Evolutionary conservation across 768 basidiomycete genomes (phyloP).

Genomic region (Floccularia luteovirens): DNA sequence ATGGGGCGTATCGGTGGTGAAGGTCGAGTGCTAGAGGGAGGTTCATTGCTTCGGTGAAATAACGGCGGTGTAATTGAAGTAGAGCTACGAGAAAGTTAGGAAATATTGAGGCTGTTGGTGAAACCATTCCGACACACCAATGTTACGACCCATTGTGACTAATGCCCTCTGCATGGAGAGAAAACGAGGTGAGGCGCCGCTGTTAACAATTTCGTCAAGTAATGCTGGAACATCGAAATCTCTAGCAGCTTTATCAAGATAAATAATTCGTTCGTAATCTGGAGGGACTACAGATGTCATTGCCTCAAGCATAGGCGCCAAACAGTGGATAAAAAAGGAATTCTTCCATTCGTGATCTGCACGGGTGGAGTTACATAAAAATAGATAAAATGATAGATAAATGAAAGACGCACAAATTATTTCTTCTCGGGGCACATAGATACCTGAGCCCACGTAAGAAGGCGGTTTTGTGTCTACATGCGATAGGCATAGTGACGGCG

Average conservation of each 20-base stretch:
- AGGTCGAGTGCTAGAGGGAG: conserved; percentile 45
- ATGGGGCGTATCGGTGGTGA: conserved; percentile 57
- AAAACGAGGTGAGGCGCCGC: conserved; percentile 35
- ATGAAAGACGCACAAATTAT: conserved; percentile 45
- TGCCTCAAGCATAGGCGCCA: conserved; percentile 54
- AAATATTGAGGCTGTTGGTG: conserved; percentile 2
- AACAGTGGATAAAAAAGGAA: conserved; percentile 53
- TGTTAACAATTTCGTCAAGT: conserved; percentile 32
- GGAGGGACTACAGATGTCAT: conserved; percentile 46
- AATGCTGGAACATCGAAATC: conserved; percentile 46
- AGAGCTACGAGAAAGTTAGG: conserved; percentile 32
- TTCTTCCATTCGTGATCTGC: conserved; percentile 71
- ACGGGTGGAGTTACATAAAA: conserved; percentile 15
- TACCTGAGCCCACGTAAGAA: conserved; percentile 33
- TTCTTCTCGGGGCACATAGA: conserved; percentile 42
- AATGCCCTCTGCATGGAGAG: conserved; percentile 60
- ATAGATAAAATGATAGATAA: conserved; percentile 8
- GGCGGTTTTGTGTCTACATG: conserved; percentile 61
- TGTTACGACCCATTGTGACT: conserved; percentile 53
- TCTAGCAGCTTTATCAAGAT: conserved; percentile 46
- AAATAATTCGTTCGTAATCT: conserved; percentile 41
- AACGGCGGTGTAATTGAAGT: conserved; percentile 60
- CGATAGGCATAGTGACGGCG: conserved; percentile 56
- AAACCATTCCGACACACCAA: conserved; percentile 46
- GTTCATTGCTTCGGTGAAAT: conserved; percentile 61